Evolutionary conservation across 345 rosid species (phyloP).

Genomic region (Ceriops decandra): DNA sequence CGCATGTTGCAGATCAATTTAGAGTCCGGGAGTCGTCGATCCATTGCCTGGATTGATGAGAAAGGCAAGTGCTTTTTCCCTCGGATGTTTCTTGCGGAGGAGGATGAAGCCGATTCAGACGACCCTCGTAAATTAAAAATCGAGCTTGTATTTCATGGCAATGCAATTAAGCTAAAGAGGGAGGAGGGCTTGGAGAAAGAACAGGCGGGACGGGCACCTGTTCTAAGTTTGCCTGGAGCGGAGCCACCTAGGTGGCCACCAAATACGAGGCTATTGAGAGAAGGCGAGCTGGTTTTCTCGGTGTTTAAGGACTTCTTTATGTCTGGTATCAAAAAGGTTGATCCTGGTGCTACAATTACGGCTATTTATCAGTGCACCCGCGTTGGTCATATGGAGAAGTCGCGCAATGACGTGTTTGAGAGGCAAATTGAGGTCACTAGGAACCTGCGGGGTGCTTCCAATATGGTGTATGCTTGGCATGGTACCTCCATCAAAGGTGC

Average conservation of each 20-base stretch:
- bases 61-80: slow-evolving; percentile 42
- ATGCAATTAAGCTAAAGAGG: slow-evolving; percentile 27
- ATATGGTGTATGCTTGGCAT: slow-evolving; percentile 40
- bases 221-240: slow-evolving; percentile 1
- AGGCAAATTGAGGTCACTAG: slow-evolving; percentile 28
- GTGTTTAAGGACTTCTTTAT: slow-evolving; percentile 27
- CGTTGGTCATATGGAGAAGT: slow-evolving; percentile 18
- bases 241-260: slow-evolving; percentile 25
- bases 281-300: slow-evolving; percentile 18
- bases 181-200: slow-evolving; percentile 10
- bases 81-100: slow-evolving; percentile 19
- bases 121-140: slow-evolving; percentile 15
- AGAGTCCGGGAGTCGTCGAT: slow-evolving; percentile 28
- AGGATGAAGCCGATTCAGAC: not conserved
- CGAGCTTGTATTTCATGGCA: slow-evolving; percentile 12
- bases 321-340: slow-evolving; percentile 23
- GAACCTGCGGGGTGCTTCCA: slow-evolving; percentile 27
- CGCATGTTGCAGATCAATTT: slow-evolving; percentile 44
- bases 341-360: slow-evolving; percentile 21
- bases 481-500: slow-evolving; percentile 31
- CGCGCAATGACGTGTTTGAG: slow-evolving; percentile 35
- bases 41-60: slow-evolving; percentile 51
- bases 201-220: slow-evolving; percentile 26
- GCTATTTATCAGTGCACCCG: slow-evolving; percentile 34
- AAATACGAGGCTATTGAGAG: slow-evolving; percentile 21